Conservation (phyloP, 1,139 yeast species). For the Hyphopichia buzzinii region DNA sequence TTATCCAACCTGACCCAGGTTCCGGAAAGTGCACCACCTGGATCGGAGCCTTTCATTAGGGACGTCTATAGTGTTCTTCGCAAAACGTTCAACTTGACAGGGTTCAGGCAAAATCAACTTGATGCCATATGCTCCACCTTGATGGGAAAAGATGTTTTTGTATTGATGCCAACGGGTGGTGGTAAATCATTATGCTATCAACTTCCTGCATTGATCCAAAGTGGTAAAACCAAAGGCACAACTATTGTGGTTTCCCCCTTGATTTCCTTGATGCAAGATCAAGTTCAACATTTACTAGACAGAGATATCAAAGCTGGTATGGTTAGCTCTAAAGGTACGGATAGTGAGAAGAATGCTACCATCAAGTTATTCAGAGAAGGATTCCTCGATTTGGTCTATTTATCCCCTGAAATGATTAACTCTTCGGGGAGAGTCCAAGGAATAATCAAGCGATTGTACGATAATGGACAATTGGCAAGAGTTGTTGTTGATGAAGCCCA, state of each 20-base stretch:
- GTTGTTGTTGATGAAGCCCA: slow-evolving; percentile 98
- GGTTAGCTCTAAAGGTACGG: slow-evolving; percentile 75
- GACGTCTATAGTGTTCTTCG: slow-evolving; percentile 64
- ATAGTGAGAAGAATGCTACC: slow-evolving; percentile 63
- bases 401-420: slow-evolving; percentile 95
- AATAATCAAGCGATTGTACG: slow-evolving; percentile 58
- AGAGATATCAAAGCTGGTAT: slow-evolving; percentile 78
- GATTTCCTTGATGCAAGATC: slow-evolving; percentile 97
- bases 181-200: slow-evolving; percentile 97
- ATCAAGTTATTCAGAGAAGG: slow-evolving; percentile 65
- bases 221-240: slow-evolving; percentile 77
- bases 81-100: slow-evolving; percentile 57
- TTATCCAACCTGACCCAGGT: slow-evolving; percentile 2
- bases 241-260: slow-evolving; percentile 94
- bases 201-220: slow-evolving; percentile 78
- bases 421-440: slow-evolving; percentile 69
- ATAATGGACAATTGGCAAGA: slow-evolving; percentile 63
- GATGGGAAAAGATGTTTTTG: slow-evolving; percentile 83
- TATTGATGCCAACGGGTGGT: slow-evolving; percentile 98
- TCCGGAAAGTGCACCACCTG: slow-evolving; percentile 22
- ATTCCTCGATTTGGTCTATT: slow-evolving; percentile 69
- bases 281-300: slow-evolving; percentile 73
- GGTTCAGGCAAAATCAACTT: slow-evolving; percentile 79
- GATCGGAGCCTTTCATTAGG: slow-evolving; percentile 34
- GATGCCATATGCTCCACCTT: slow-evolving; percentile 85